Evolutionary conservation across 2,329 filamentous ascomycete genomes (phyloP).

Genomic region (Helminthosporium solani): DNA sequence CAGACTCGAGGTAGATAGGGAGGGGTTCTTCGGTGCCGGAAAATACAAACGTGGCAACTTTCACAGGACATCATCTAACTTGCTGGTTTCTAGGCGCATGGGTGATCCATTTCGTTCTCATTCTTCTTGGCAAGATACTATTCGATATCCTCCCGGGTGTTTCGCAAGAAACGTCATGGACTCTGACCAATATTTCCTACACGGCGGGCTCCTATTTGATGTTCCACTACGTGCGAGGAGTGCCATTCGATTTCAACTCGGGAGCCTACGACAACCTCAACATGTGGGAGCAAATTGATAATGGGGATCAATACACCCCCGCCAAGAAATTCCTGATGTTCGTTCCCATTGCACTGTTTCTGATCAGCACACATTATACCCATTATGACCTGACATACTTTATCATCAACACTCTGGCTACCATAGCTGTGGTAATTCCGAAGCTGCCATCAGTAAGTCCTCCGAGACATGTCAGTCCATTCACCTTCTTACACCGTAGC

Average conservation of each 20-base stretch:
- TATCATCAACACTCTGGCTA: conserved; percentile 92
- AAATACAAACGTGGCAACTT: conserved; percentile 6
- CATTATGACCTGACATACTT: conserved; percentile 98
- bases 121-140: conserved; percentile 87
- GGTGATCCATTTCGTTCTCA: conserved; percentile 95
- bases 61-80: conserved; percentile 11
- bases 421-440: conserved; percentile 89
- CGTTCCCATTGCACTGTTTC: conserved; percentile 90
- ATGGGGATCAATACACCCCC: conserved; percentile 96
- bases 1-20: not conserved
- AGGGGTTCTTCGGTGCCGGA: not conserved
- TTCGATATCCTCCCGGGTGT: conserved; percentile 96
- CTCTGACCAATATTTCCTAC: conserved; percentile 96
- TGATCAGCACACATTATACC: conserved; percentile 97
- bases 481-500: conserved; percentile 10
- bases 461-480: not conserved
- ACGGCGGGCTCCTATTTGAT: conserved; percentile 99
- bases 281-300: conserved; percentile 99
- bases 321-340: conserved; percentile 97
- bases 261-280: conserved; percentile 99
- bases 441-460: conserved; percentile 88
- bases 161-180: conserved; percentile 98
- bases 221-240: conserved; percentile 98
- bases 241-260: conserved; percentile 98
- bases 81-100: conserved; percentile 70